phyloP scores from a whole-genome alignment of 306 rosid genomes.

The Vigna mungo region DNA sequence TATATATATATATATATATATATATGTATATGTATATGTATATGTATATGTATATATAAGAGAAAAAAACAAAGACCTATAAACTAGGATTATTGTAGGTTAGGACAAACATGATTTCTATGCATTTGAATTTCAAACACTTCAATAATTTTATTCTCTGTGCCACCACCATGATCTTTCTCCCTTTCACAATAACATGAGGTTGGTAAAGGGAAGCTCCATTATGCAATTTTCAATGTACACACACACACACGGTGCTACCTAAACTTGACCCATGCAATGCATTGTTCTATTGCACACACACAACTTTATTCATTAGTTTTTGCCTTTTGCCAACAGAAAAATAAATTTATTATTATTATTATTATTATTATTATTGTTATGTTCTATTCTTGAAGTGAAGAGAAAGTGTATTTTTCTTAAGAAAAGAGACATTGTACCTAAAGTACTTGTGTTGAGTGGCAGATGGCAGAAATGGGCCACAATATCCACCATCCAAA shows the following conservation, averaged over 20 bases:
- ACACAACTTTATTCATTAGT: too few species aligned
- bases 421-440: not conserved
- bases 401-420: not conserved
- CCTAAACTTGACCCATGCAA: not conserved
- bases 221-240: constrained; percentile 3
- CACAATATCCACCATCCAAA: constrained; percentile 25
- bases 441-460: constrained; percentile 36
- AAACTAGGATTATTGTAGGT: not conserved
- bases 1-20: too few species aligned
- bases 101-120: constrained; percentile 16
- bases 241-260: not conserved
- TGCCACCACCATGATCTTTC: not conserved
- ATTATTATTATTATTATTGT: not conserved
- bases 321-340: not conserved
- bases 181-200: not conserved
- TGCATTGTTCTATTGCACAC: not conserved
- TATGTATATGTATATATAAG: too few species aligned
- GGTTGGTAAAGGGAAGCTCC: constrained; percentile 12
- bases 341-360: not conserved
- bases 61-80: not conserved
- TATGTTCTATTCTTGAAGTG: not conserved
- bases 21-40: too few species aligned
- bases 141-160: constrained; percentile 10
- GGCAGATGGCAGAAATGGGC: constrained; percentile 38
- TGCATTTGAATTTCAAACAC: constrained; percentile 3